Conservation (phyloP, 495 filamentous ascomycete species). For the Ascobolus immersus region DNA sequence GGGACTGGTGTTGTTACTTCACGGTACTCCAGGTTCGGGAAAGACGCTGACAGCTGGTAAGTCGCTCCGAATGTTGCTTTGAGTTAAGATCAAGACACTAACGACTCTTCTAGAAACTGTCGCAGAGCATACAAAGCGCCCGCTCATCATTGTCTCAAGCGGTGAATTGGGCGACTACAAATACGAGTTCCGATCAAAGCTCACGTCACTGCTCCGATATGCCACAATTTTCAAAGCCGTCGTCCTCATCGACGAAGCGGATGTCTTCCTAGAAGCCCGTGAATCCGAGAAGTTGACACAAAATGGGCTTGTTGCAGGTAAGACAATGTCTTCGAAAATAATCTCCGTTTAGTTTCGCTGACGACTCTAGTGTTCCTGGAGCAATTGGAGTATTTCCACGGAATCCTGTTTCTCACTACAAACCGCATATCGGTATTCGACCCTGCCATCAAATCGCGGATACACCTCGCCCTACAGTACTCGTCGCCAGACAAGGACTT, state of each 20-base stretch:
- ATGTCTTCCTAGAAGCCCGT: conserved; percentile 26
- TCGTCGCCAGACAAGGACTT: background rate
- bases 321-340: too few species aligned
- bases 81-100: too few species aligned
- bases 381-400: conserved; percentile 23
- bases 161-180: conserved; percentile 30
- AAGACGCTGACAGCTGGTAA: conserved; percentile 38
- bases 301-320: conserved; percentile 28
- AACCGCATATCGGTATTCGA: conserved; percentile 26
- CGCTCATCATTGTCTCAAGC: conserved; percentile 28
- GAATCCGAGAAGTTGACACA: conserved; percentile 23
- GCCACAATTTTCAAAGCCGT: conserved; percentile 28
- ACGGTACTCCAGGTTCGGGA: conserved; percentile 31
- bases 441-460: conserved; percentile 26
- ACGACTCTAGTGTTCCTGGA: background rate
- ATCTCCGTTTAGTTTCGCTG: too few species aligned
- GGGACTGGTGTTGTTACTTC: conserved; percentile 33
- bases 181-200: conserved; percentile 23
- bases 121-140: conserved; percentile 26
- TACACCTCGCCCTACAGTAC: conserved; percentile 22
- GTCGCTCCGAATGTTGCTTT: too few species aligned
- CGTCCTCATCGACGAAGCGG: conserved; percentile 29
- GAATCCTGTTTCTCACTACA: conserved; percentile 27
- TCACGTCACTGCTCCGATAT: conserved; percentile 27
- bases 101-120: too few species aligned